Conservation (phyloP, 805 yeast genomes). For the Lipomyces yamadae region DNA sequence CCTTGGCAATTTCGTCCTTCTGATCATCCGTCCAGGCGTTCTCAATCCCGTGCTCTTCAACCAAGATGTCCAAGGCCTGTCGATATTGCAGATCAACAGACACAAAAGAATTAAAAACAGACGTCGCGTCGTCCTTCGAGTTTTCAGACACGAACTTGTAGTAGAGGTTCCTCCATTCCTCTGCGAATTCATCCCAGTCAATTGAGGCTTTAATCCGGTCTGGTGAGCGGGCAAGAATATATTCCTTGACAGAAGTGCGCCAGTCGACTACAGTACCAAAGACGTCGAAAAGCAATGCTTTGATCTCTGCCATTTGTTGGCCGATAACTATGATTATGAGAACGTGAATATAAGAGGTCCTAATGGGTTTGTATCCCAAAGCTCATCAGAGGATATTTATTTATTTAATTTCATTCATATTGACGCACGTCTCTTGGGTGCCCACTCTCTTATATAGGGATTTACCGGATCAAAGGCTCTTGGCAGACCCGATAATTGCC, state of each 20-base stretch:
- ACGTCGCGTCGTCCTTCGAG: constrained; percentile 2
- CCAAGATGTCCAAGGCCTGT: constrained; percentile 12
- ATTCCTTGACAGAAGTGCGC: constrained; percentile 24
- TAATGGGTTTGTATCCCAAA: too few relatives aligned
- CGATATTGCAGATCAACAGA: constrained; percentile 31
- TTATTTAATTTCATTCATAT: too few relatives aligned
- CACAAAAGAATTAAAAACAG: constrained; percentile 12
- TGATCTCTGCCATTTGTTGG: constrained; percentile 19
- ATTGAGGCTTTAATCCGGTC: constrained; percentile 6
- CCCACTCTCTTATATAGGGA: too few relatives aligned
- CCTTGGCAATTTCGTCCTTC: constrained; percentile 26
- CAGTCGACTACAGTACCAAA: constrained; percentile 38
- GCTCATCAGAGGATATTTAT: too few relatives aligned
- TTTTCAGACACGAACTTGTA: constrained; percentile 17
- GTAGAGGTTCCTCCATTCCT: constrained; percentile 33
- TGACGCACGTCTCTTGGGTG: too few relatives aligned
- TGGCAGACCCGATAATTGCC: too few relatives aligned
- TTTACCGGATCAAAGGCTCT: too few relatives aligned
- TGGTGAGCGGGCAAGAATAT: constrained; percentile 13
- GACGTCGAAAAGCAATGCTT: constrained; percentile 32
- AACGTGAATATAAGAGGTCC: too few relatives aligned
- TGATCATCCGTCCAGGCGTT: constrained; percentile 20
- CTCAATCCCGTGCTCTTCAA: constrained; percentile 18
- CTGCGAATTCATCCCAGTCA: constrained; percentile 26
- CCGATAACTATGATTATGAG: too few relatives aligned